Evolutionary conservation across 2,329 filamentous ascomycete species (phyloP), one percentile per base, ranked within the genome.

Genomic region (Scedosporium dehoogii): DNA sequence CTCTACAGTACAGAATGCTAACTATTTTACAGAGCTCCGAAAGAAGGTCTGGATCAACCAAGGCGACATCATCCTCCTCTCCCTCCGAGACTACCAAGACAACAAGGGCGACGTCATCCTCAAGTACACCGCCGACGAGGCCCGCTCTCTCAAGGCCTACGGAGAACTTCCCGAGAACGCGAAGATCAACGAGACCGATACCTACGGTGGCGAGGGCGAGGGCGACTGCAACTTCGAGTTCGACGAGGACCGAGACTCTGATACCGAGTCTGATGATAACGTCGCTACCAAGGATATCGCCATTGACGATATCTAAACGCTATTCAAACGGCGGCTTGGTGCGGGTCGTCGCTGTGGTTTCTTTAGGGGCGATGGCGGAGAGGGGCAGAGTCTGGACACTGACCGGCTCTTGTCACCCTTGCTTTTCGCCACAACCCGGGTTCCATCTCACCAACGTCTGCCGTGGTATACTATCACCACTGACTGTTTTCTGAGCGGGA

Each of bases 41-140:
- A 99, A 99, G 85, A 99, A 99, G 85, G 94, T 97, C 77, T 97
- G 92, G 92, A 97, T 97, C 84, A 97, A 96, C 84, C 92, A 96
- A 81, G 92, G 92, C 73, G 91, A 96, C 75, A 96, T 96, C 75
- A 66, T 62, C 75, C 85, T 93, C 56, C 82, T 93, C 65, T 92
- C 89, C 42, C 87, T 96, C 65, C 90, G 91, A 70, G 92, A 96
- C 76, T 96, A 96, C 80, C 91, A 96, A 75, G 91, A 94, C 78
- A 89, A 93, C 79, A 96, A 96, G 81, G 92, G 92, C 75, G 92
- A 97, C 75, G 96, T 97, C 76, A 94, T 94, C 73, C 86, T 96
- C 74, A 97, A 97, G 82, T 96, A 97, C 85, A 90, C 86, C 63
- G 88, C 91, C 79, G 94, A 99, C 74, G 94, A 97, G 82, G 94